These are phyloP conservation scores for Neurospora sublineolata DNA, from an alignment of 495 filamentous ascomycete genomes.

Conservation along the genomic window DNA sequence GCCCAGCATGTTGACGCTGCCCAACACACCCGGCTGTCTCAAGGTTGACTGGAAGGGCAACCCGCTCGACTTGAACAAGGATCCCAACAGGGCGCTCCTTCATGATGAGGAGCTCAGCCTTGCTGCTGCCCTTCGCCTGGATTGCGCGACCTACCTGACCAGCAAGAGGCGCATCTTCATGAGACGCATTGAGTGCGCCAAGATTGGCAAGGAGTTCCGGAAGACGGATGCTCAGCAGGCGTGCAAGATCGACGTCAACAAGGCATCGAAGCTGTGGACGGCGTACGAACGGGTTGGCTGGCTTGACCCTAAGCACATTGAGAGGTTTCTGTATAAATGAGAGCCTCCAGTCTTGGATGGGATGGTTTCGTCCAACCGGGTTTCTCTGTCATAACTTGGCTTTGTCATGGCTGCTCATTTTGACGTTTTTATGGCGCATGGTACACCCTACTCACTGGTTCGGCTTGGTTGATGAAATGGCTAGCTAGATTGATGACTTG, in stretches of 20 bases:
- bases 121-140: slow-evolving; percentile 70
- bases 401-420: background rate
- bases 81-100: slow-evolving; percentile 65
- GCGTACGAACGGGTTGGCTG: slow-evolving; percentile 86
- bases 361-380: slow-evolving; percentile 6
- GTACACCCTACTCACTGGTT: background rate
- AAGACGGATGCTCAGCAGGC: slow-evolving; percentile 98
- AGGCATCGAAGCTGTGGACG: slow-evolving; percentile 90
- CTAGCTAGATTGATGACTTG: background rate
- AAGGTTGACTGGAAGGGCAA: slow-evolving; percentile 85
- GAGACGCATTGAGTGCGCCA: slow-evolving; percentile 55
- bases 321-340: slow-evolving; percentile 32
- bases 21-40: slow-evolving; percentile 48
- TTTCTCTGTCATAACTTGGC: background rate
- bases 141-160: slow-evolving; percentile 83
- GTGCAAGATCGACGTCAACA: slow-evolving; percentile 98
- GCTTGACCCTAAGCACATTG: slow-evolving; percentile 58
- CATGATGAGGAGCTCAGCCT: slow-evolving; percentile 70
- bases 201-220: slow-evolving; percentile 72
- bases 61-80: slow-evolving; percentile 64
- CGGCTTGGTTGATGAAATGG: background rate
- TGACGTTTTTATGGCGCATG: slow-evolving; percentile 1
- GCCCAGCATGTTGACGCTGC: slow-evolving; percentile 59
- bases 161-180: slow-evolving; percentile 92
- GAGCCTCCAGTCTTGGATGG: background rate